Evolutionary conservation across 148 eudicot species (phyloP), one percentile per base, ranked within the genome.

Genomic region (Dysphania ambrosioides): DNA sequence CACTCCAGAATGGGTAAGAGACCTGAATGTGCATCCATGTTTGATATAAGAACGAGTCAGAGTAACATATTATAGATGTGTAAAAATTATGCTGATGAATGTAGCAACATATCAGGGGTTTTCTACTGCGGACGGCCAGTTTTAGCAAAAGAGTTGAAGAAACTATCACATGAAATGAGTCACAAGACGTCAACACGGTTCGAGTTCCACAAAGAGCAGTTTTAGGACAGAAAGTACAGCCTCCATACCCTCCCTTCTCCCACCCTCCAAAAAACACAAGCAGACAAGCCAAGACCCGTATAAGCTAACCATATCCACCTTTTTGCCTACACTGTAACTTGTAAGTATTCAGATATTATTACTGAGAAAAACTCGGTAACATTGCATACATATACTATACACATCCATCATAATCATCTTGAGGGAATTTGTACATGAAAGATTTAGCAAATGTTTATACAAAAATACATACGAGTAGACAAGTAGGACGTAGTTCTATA

Each of bases 181-280:
- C 89, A 87, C 77, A 89, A 78, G 81, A 86, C 97, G 70, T 79
- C 97, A n/a, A 93, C 98, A 32, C 80, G 91, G 55, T 93, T 93
- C 71, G 97, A 93, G 79, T 93, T 93, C 75, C 98, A 93, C 91
- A 91, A 91, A 80, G 97, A 91, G 74, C 86, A 85, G 59, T 91
- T 91, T 85, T 91, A 80, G 83, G 74, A 75, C 66, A 70, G 59
- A 67, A 67, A 44, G 13, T 32, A 60, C 42, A 49, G 67, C 51
- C 16, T 44, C 56, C 15, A 59, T 38, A 6, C 29, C 53, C 30
- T 21, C 26, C 41, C 11, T 32, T 13, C 55, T 1, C 51, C 71
- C 55, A 3, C 30, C n/a, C 51, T 5, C 24, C 47, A 9, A 8
- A 10, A 30, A 61, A 58, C 11, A 26, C 13, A n/a, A 7, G 29